Conservation (phyloP, 768 basidiomycete genomes). For the Leccinellum luteum region DNA sequence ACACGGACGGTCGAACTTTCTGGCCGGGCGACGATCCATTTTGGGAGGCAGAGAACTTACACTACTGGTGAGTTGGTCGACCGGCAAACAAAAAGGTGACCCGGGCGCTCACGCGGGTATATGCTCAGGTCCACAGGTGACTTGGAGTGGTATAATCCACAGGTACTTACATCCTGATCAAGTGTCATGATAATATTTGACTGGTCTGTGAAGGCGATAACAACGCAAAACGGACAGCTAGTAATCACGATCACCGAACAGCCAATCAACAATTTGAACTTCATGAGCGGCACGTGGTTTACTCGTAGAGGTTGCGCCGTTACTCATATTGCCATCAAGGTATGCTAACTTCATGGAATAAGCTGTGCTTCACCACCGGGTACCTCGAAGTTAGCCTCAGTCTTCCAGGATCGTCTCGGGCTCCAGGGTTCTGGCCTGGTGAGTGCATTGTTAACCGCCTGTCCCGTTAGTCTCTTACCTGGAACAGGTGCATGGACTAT, state of each 20-base stretch:
- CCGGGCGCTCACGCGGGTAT: conserved; percentile 5
- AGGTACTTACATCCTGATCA: conserved; percentile 35
- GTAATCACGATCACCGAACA: conserved; percentile 77
- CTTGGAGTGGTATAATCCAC: conserved; percentile 81
- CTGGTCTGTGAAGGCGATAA: conserved; percentile 46
- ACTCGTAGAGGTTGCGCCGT: neutral
- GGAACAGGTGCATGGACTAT: conserved; percentile 64
- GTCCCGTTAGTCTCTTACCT: conserved; percentile 3
- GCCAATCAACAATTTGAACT: conserved; percentile 77
- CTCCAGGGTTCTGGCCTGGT: conserved; percentile 87
- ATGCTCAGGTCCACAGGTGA: conserved; percentile 59
- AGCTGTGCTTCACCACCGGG: conserved; percentile 91
- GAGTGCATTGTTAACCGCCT: conserved; percentile 29
- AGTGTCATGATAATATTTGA: conserved; percentile 1
- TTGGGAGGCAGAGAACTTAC: conserved; percentile 84
- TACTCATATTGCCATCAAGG: conserved; percentile 33
- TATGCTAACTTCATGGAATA: conserved; percentile 88
- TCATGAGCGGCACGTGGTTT: conserved; percentile 60
- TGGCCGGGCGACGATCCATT: conserved; percentile 80
- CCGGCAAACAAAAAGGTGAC: neutral
- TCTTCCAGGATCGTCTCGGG: conserved; percentile 58
- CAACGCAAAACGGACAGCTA: conserved; percentile 74
- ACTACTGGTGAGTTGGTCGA: conserved; percentile 63
- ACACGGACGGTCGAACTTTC: conserved; percentile 67
- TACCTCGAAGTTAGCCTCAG: conserved; percentile 84